A percentile compares a stretch with the other conserved stretches of the same genome.
Conservation (phyloP, 148 eudicot genomes). For the Hydrangea macrophylla region DNA sequence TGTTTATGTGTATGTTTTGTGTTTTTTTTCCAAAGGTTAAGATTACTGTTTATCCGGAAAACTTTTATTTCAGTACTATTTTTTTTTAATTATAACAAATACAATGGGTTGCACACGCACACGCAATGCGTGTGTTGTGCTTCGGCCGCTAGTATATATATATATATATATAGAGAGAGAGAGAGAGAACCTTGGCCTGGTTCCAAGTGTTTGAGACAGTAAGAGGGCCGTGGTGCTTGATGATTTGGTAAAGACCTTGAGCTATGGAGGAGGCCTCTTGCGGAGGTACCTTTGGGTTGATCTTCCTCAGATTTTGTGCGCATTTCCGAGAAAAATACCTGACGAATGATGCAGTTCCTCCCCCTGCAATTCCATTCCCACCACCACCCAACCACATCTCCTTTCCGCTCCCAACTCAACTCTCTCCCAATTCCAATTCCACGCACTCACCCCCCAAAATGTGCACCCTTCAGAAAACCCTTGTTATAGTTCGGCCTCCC, state of each 20-base stretch:
- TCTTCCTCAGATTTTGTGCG: slow-evolving; percentile 37
- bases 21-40: too few species aligned
- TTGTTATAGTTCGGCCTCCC: not conserved
- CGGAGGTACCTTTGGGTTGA: slow-evolving; percentile 38
- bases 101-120: too few species aligned
- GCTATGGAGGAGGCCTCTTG: slow-evolving; percentile 40
- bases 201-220: slow-evolving; percentile 37
- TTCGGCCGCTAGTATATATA: not conserved
- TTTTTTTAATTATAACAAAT: too few species aligned
- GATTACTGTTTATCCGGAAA: too few species aligned
- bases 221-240: slow-evolving; percentile 44
- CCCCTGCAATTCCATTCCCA: not conserved
- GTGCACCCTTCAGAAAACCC: not conserved
- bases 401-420: not conserved
- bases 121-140: too few species aligned
- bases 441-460: too few species aligned
- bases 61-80: too few species aligned
- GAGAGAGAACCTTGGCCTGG: slow-evolving; percentile 29
- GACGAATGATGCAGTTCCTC: slow-evolving; percentile 6
- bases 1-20: too few species aligned
- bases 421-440: too few species aligned
- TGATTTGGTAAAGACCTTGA: slow-evolving; percentile 26
- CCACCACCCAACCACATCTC: slow-evolving; percentile 30
- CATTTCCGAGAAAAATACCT: slow-evolving; percentile 28
- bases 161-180: not conserved